These are phyloP conservation scores for Rhodocollybia butyracea DNA, from an alignment of 768 basidiomycete species.

Conservation along the genomic window DNA sequence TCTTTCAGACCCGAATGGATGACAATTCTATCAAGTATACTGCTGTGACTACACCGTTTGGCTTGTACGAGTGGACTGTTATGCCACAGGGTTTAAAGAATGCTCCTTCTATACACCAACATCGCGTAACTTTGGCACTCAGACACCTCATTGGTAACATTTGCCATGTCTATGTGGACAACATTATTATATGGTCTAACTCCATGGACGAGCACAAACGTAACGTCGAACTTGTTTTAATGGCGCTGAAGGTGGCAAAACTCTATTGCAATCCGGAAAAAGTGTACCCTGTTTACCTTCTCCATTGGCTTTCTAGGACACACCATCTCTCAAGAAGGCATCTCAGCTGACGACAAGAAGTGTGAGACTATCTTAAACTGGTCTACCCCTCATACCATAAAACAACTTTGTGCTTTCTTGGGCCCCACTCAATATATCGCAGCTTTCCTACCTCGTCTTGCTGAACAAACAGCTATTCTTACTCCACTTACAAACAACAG, in stretches of 20 bases:
- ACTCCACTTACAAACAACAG: conserved; percentile 18
- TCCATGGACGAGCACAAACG: conserved; percentile 17
- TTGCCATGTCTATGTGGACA: conserved; percentile 33
- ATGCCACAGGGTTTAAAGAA: conserved; percentile 21
- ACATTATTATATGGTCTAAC: conserved; percentile 28
- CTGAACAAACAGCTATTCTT: conserved; percentile 16
- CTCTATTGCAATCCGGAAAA: conserved; percentile 22
- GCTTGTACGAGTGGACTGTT: conserved; percentile 13
- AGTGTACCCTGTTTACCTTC: conserved; percentile 12
- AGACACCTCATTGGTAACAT: conserved; percentile 25
- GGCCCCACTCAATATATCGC: conserved; percentile 21
- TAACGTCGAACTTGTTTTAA: conserved; percentile 14
- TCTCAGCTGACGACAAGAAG: conserved; percentile 18
- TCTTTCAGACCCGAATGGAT: conserved; percentile 25
- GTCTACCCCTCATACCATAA: conserved; percentile 11
- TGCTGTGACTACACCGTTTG: background rate
- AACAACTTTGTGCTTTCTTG: conserved; percentile 17
- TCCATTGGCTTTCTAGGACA: conserved; percentile 19
- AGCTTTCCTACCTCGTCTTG: conserved; percentile 8
- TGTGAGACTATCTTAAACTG: conserved; percentile 18
- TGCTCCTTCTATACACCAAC: conserved; percentile 27
- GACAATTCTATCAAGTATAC: background rate
- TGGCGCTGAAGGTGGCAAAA: background rate
- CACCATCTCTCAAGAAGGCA: conserved; percentile 17
- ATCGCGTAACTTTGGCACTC: conserved; percentile 21